Evolutionary conservation across 306 rosid species (phyloP), one percentile per base, ranked within the genome.

Genomic region (Dalbergia oliveri): DNA sequence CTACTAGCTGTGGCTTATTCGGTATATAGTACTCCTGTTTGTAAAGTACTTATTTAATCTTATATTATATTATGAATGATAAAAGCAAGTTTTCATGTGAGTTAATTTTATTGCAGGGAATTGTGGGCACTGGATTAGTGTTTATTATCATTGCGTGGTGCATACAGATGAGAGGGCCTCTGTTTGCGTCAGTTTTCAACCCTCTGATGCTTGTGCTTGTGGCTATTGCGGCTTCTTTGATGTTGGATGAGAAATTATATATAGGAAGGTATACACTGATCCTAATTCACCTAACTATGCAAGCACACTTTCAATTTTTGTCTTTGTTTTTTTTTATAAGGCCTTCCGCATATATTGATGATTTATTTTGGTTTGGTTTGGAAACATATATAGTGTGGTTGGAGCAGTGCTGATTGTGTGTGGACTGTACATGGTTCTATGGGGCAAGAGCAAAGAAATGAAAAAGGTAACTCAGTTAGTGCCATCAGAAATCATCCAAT

Each of bases 1-100:
- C 93, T 94, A 31, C 79, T 94, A 15, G 63, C 91, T 0, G 94
- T 83, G 2, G 80, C 89, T 66, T 85, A 76, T 66, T 83, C 86
- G 80, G 86, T 83, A 82, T 60, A 11, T 75, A 54, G 15, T 51
- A 14, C 19, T 13, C n/a, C 50, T 63, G 0, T 51, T 51, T 15
- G 2, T 14, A 51, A 12, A 26, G 31, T 0, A 26, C 31, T 26
- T 26, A 26, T 26, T 26, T 26, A 26, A 26, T 26, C 31, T 1
- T 26, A 26, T 26, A 26, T 26, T 26, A 26, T 26, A 26, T 26
- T 2, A 26, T 26, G 31, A 26, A 26, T 26, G 31, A 26, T 2
- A 26, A 26, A 21, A 26, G 31, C 1, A 2, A 26, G 31, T 26
- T 2, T 26, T 26, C 31, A 26, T 26, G 31, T 26, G 31, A 39